Conservation (phyloP, 805 yeast species). For the Blastobotrys chiropterorum region DNA sequence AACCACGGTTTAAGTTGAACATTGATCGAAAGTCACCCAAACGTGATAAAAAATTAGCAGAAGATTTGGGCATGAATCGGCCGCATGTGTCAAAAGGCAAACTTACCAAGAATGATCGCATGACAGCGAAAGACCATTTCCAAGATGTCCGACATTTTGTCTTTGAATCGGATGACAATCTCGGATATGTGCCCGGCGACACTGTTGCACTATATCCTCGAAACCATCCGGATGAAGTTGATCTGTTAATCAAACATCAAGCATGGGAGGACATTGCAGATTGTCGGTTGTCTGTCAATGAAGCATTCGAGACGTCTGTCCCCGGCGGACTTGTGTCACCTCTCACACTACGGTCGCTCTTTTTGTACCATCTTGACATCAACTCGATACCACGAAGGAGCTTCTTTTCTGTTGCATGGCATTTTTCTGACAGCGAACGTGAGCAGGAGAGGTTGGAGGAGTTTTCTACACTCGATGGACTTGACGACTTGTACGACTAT, state of each 20-base stretch:
- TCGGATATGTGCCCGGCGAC: constrained; percentile 68
- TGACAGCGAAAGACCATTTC: constrained; percentile 70
- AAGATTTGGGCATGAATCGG: constrained; percentile 30
- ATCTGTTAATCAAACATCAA: constrained; percentile 58
- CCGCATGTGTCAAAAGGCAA: constrained; percentile 35
- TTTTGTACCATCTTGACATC: constrained; percentile 78
- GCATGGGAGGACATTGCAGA: constrained; percentile 74
- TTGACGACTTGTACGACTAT: constrained; percentile 80
- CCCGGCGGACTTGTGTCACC: constrained; percentile 46
- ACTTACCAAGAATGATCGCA: constrained; percentile 46
- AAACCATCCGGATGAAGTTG: constrained; percentile 60
- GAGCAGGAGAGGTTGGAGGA: constrained; percentile 74
- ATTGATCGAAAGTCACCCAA: constrained; percentile 29
- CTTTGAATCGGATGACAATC: constrained; percentile 31
- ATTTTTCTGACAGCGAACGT: constrained; percentile 66
- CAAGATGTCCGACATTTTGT: constrained; percentile 77
- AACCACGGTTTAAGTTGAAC: constrained; percentile 32
- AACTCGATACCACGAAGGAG: constrained; percentile 77
- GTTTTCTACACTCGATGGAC: constrained; percentile 59
- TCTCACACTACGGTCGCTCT: constrained; percentile 62
- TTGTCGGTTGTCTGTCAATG: constrained; percentile 39
- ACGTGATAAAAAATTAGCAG: constrained; percentile 28
- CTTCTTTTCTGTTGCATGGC: constrained; percentile 69
- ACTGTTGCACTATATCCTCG: constrained; percentile 69
- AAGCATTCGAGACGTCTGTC: constrained; percentile 23